Evolutionary conservation across 1,284 basidiomycete species (phyloP), one percentile per base, ranked within the genome.

Genomic region (Cutaneotrichosporon arboriforme): DNA sequence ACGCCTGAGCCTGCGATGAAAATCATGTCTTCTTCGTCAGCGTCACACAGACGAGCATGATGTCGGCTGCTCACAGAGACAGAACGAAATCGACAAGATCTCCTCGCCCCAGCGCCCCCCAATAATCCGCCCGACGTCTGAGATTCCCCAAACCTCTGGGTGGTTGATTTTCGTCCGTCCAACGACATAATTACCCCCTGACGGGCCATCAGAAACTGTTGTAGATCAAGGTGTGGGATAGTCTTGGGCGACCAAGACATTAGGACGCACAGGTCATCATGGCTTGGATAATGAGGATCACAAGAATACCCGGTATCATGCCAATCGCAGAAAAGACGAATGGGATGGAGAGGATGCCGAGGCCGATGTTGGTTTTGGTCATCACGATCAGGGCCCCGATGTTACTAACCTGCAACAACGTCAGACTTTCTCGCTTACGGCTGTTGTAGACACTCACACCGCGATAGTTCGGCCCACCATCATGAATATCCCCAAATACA

Each of bases 281-380:
- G 20, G 39, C 43, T 10, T 58, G 62, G 4, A 70, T 49, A 15
- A 57, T 44, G 13, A 68, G 8, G 21, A 70, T 48, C 35, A 65
- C 38, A 12, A 68, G 50, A 17, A 65, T 41, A 12, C 69, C 69
- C 1, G 68, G 66, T 1, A 67, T 60, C 23, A 66, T 59, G 9
- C 71, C 69, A n/a, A 72, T 49, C 0, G 52, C 47, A 33, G 58
- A 53, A 22, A 72, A 58, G 4, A 70, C 67, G 10, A 62, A 51
- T 3, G 69, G 69, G 41, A 70, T 64, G 12, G 66, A 62, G 17
- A 67, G 50, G 10, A 69, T 64, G 51, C 66, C 67, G 18, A 69
- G 54, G 26, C 64, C 68, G 45, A 71, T 64, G 49, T 64, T 64
- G 17, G 61, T 55, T 49, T 63, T 66, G 20, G 39, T 49, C 48